phyloP scores from a whole-genome alignment of 192 early-diverging fungal species.

The Coemansia interrupta region DNA sequence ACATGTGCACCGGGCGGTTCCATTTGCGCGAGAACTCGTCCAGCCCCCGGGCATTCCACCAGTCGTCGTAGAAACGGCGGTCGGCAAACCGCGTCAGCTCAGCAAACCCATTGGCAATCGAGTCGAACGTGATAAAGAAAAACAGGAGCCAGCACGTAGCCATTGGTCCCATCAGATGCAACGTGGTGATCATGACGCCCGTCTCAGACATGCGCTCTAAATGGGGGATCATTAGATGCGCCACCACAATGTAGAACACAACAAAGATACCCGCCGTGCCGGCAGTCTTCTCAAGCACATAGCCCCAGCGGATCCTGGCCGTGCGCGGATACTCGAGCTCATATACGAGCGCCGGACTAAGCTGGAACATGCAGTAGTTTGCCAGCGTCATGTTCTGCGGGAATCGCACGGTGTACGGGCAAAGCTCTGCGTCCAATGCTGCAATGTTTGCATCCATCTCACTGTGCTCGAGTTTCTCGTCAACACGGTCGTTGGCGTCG shows the following conservation, averaged over 20 bases:
- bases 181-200: constrained; percentile 57
- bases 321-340: constrained; percentile 91
- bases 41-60: constrained; percentile 88
- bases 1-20: constrained; percentile 96
- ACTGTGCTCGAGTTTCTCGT: background rate
- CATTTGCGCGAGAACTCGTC: constrained; percentile 96
- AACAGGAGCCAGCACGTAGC: constrained; percentile 87
- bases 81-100: constrained; percentile 93
- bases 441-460: constrained; percentile 35
- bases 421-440: constrained; percentile 57
- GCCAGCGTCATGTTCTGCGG: constrained; percentile 75
- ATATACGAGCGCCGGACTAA: constrained; percentile 89
- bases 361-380: constrained; percentile 85
- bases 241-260: constrained; percentile 79
- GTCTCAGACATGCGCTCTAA: constrained; percentile 62
- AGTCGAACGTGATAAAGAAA: constrained; percentile 96
- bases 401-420: constrained; percentile 59
- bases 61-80: constrained; percentile 97
- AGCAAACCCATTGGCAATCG: constrained; percentile 93
- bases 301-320: constrained; percentile 72
- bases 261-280: constrained; percentile 77
- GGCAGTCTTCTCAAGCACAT: constrained; percentile 80
- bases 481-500: constrained; percentile 8
- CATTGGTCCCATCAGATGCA: constrained; percentile 80
- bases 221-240: constrained; percentile 82